Evolutionary conservation across 768 basidiomycete species (phyloP).

Genomic region (Hypsizygus marmoreus): DNA sequence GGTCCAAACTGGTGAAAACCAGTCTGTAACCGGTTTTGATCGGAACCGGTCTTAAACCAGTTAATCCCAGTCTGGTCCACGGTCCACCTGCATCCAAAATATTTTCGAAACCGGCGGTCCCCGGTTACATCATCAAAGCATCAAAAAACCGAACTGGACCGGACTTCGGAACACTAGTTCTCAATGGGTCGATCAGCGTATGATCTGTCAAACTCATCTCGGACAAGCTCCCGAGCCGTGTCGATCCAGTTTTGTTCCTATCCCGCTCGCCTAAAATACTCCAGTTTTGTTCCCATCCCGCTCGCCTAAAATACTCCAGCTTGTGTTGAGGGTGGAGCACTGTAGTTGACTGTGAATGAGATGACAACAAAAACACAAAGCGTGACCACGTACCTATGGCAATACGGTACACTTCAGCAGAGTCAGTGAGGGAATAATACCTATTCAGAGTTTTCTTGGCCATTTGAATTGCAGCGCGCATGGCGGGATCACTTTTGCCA

Average conservation of each 20-base stretch:
- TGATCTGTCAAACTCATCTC: constrained; percentile 21
- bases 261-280: constrained; percentile 24
- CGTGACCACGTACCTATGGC: constrained; percentile 39
- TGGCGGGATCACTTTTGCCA: constrained; percentile 11
- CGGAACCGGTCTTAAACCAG: too few species aligned
- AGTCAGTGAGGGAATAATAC: constrained; percentile 34
- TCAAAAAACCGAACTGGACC: too few species aligned
- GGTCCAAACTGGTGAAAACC: too few species aligned
- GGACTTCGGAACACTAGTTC: not conserved
- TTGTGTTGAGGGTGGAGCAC: constrained; percentile 33
- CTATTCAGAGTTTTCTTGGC: constrained; percentile 30
- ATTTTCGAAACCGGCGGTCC: too few species aligned
- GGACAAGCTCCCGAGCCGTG: constrained; percentile 17
- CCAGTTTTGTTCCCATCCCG: constrained; percentile 30
- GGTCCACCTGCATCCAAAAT: too few species aligned
- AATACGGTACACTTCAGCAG: constrained; percentile 32
- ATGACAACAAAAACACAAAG: not conserved
- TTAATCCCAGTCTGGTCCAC: too few species aligned
- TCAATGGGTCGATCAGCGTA: not conserved
- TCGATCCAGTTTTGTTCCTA: constrained; percentile 30
- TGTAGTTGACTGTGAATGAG: not conserved
- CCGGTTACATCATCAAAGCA: too few species aligned
- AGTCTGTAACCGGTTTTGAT: too few species aligned
- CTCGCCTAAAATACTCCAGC: constrained; percentile 27
- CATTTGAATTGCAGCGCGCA: constrained; percentile 23